phyloP scores from a whole-genome alignment of 2,329 filamentous ascomycete species.

The Ilyonectria sp. region DNA sequence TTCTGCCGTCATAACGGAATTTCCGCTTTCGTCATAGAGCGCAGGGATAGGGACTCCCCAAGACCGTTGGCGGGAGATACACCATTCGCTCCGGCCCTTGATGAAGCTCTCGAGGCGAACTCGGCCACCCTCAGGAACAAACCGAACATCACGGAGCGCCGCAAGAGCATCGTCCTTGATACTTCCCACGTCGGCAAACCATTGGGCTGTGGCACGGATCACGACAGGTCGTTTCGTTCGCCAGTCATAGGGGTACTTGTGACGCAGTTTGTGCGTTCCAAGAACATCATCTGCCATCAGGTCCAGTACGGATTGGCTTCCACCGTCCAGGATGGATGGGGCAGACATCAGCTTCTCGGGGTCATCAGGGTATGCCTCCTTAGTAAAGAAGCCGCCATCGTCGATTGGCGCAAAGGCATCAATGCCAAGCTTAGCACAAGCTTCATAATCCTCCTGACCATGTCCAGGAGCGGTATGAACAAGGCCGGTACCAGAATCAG shows the following conservation, averaged over 20 bases:
- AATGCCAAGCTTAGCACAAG: conserved; percentile 80
- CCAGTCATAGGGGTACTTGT: conserved; percentile 99
- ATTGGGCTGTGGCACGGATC: conserved; percentile 92
- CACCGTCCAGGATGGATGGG: conserved; percentile 79
- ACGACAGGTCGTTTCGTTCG: conserved; percentile 94
- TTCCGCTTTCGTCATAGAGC: conserved; percentile 80
- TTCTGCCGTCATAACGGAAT: conserved; percentile 83
- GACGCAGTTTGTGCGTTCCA: conserved; percentile 78
- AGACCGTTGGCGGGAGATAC: conserved; percentile 93
- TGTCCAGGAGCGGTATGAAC: conserved; percentile 96
- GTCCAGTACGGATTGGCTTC: conserved; percentile 78
- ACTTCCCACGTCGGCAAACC: conserved; percentile 92
- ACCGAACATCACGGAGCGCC: conserved; percentile 80
- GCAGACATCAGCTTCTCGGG: conserved; percentile 76
- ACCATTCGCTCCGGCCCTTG: conserved; percentile 93
- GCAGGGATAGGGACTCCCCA: conserved; percentile 98
- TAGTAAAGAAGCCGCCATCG: conserved; percentile 84
- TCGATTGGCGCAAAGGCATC: conserved; percentile 87
- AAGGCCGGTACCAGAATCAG: conserved; percentile 92
- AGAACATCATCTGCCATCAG: conserved; percentile 78
- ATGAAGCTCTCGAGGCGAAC: conserved; percentile 88
- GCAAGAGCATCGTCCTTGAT: conserved; percentile 83
- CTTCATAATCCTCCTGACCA: conserved; percentile 95
- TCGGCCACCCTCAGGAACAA: conserved; percentile 83
- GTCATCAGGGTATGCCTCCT: conserved; percentile 81